Percentiles rank a stretch among this genome's conserved stretches.
phyloP scores from a whole-genome alignment of 1,284 basidiomycete species.

The Cerioporus squamosus region DNA sequence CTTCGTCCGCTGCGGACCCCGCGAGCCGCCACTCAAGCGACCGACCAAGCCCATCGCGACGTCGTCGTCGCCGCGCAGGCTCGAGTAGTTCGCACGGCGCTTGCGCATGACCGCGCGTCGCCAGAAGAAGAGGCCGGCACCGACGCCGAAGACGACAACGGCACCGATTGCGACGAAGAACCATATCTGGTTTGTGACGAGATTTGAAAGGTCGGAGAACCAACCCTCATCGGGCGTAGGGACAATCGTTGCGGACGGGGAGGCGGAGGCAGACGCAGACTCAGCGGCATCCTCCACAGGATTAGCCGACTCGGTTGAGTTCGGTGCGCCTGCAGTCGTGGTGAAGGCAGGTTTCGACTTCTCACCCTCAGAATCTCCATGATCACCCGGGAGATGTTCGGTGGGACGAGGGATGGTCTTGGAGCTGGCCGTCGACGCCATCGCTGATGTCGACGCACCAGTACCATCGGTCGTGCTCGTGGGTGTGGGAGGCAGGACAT shows the following conservation, averaged over 20 bases:
- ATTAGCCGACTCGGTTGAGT: constrained; percentile 30
- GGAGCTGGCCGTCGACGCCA: constrained; percentile 15
- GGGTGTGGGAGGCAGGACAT: constrained; percentile 57
- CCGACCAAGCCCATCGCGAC: constrained; percentile 71
- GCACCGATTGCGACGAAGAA: constrained; percentile 78
- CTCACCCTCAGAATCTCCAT: constrained; percentile 73
- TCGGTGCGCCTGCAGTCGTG: constrained; percentile 30
- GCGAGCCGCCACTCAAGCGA: constrained; percentile 26
- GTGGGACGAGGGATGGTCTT: constrained; percentile 87
- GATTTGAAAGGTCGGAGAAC: constrained; percentile 81
- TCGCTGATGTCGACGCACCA: constrained; percentile 44
- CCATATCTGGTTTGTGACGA: constrained; percentile 83
- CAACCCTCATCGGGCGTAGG: constrained; percentile 83
- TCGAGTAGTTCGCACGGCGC: constrained; percentile 62
- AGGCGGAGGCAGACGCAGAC: constrained; percentile 1
- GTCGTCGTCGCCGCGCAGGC: constrained; percentile 70
- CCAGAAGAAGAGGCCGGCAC: constrained; percentile 72
- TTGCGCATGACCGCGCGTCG: constrained; percentile 56
- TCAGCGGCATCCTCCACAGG: constrained; percentile 37
- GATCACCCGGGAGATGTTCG: constrained; percentile 84
- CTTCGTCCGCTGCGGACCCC: constrained; percentile 59
- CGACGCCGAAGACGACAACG: constrained; percentile 73
- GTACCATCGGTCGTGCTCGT: constrained; percentile 35
- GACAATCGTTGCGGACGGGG: constrained; percentile 44
- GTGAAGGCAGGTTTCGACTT: constrained; percentile 69